Conservation (phyloP, 768 basidiomycete genomes). For the Suillus subalutaceus region DNA sequence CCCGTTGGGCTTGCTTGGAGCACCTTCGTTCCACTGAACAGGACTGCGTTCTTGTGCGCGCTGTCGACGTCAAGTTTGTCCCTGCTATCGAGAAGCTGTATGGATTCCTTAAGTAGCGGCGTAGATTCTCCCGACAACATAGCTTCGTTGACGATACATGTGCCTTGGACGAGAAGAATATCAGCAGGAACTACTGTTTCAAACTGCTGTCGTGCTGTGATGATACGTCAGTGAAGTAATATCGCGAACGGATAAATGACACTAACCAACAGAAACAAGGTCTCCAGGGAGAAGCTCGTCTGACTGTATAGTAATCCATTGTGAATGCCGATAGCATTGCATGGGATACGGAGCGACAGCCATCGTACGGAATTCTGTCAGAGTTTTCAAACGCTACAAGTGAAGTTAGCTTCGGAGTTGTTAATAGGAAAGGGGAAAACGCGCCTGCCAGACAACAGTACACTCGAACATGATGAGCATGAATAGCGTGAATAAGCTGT, state of each 20-base stretch:
- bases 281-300: conserved; percentile 93
- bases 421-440: conserved; percentile 24
- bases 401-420: conserved; percentile 9
- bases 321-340: conserved; percentile 73
- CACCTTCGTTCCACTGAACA: conserved; percentile 98
- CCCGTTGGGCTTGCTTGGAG: conserved; percentile 70
- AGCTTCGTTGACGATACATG: conserved; percentile 97
- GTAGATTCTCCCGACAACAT: conserved; percentile 99
- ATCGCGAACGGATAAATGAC: conserved; percentile 7
- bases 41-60: conserved; percentile 81
- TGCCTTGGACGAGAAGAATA: conserved; percentile 88
- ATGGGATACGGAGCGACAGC: conserved; percentile 89
- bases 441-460: conserved; percentile 97
- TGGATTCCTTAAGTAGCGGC: conserved; percentile 93
- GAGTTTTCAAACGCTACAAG: conserved; percentile 81
- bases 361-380: conserved; percentile 98
- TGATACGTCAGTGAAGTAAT: conserved; percentile 8
- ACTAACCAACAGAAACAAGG: conserved; percentile 78
- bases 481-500: conserved; percentile 95
- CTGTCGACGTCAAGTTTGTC: conserved; percentile 87
- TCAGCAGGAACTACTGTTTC: conserved; percentile 95
- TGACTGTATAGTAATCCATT: conserved; percentile 81
- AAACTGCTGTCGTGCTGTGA: conserved; percentile 60
- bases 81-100: conserved; percentile 74
- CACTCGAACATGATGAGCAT: conserved; percentile 99